Conservation (phyloP, 148 eudicot species). For the Salicornia ramosissima region DNA sequence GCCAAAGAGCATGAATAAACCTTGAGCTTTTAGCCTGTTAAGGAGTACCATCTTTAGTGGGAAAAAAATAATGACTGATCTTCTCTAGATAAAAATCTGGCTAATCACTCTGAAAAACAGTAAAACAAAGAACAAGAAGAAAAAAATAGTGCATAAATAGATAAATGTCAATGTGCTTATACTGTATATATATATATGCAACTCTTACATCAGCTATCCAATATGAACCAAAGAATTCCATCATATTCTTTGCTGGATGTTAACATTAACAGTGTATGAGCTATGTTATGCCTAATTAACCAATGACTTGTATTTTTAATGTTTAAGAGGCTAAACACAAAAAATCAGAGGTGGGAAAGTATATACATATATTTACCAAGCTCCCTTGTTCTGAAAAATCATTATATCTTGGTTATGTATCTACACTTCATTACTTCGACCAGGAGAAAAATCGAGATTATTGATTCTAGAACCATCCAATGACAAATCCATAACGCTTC, state of each 20-base stretch:
- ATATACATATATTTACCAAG: background rate
- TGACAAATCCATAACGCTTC: conserved; percentile 16
- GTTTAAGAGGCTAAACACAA: background rate
- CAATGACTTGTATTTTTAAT: background rate
- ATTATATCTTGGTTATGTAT: background rate
- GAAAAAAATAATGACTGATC: background rate
- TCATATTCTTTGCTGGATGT: background rate
- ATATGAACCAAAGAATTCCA: background rate
- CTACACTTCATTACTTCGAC: conserved; percentile 19
- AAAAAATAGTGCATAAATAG: background rate
- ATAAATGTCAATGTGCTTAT: background rate
- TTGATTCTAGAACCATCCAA: conserved; percentile 21
- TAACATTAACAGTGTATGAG: background rate
- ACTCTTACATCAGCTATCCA: background rate
- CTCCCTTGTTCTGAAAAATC: background rate
- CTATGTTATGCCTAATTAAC: too few relatives aligned
- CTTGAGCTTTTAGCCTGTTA: too few relatives aligned
- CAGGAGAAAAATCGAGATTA: conserved; percentile 16
- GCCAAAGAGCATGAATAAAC: too few relatives aligned
- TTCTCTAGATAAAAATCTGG: background rate
- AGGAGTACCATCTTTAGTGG: too few relatives aligned
- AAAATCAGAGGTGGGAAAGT: background rate
- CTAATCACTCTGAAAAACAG: background rate
- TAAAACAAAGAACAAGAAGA: too few relatives aligned
- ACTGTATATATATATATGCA: too few relatives aligned